Percentiles rank a stretch among this genome's conserved stretches.
These are phyloP conservation scores for Cenchrus americanus DNA, from an alignment of 176 grass and related monocot species.

Conservation along the genomic window DNA sequence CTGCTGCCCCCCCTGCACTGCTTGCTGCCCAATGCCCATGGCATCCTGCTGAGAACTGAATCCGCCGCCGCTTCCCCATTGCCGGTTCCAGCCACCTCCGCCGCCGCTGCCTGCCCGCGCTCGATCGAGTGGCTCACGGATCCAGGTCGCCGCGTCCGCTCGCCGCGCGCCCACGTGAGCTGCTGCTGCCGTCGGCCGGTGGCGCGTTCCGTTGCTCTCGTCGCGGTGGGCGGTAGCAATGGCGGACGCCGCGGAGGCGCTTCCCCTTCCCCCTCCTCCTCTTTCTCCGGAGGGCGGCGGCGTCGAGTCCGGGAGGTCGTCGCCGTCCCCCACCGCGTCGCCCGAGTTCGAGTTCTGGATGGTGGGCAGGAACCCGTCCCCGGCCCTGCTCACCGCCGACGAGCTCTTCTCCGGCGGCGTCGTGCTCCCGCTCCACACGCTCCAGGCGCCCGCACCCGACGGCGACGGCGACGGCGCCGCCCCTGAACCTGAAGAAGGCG, in stretches of 20 bases:
- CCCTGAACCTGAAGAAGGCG: background rate
- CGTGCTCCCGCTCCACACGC: constrained; percentile 83
- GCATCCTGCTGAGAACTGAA: background rate
- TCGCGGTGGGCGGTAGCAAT: background rate
- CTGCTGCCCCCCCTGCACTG: background rate
- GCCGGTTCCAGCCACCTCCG: background rate
- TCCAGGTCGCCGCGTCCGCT: background rate
- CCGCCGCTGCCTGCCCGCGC: background rate
- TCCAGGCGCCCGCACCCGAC: constrained; percentile 23
- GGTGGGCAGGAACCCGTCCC: constrained; percentile 60
- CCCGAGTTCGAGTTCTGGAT: constrained; percentile 99
- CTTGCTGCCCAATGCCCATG: background rate
- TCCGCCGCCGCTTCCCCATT: background rate
- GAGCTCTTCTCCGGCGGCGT: constrained; percentile 97
- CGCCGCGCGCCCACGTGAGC: background rate
- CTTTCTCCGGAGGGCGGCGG: constrained; percentile 25
- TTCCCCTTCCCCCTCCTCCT: no score
- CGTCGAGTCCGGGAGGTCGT: constrained; percentile 37
- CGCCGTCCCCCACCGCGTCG: constrained; percentile 62
- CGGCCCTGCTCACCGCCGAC: constrained; percentile 78
- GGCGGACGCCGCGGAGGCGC: constrained; percentile 35
- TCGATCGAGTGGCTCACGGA: background rate
- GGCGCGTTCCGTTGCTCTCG: background rate
- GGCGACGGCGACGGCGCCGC: background rate
- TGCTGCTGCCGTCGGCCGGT: background rate